These are phyloP conservation scores for Psophocarpus tetragonolobus DNA, from an alignment of 306 rosid genomes.

Conservation along the genomic window DNA sequence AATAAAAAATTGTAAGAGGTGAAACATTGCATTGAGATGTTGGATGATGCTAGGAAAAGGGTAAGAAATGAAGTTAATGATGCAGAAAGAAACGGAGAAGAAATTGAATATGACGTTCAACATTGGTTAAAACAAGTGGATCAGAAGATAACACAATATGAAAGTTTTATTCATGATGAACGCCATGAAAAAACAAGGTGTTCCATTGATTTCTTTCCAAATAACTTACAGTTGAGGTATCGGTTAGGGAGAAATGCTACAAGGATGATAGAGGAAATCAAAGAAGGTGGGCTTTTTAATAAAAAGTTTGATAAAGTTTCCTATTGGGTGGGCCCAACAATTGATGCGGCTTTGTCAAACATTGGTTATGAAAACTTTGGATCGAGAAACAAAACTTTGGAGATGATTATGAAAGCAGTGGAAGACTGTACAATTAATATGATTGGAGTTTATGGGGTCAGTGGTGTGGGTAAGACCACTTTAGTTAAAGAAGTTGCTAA, in stretches of 20 bases:
- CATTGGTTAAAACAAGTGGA: not conserved
- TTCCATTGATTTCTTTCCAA: not conserved
- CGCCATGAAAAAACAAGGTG: not conserved
- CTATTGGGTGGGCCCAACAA: not conserved
- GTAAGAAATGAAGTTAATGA: not conserved
- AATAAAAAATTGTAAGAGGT: not conserved
- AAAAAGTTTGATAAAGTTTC: not conserved
- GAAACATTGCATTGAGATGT: not conserved
- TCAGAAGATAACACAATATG: not conserved
- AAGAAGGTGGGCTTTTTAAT: not conserved
- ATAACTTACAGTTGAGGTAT: not conserved
- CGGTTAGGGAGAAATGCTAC: not conserved
- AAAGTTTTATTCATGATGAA: not conserved
- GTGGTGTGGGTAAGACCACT: constrained; percentile 32
- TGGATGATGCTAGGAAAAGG: not conserved
- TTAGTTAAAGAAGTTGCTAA: constrained; percentile 19
- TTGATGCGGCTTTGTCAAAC: not conserved
- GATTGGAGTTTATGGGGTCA: constrained; percentile 21
- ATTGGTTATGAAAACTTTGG: not conserved
- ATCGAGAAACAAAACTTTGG: not conserved
- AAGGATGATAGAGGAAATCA: not conserved
- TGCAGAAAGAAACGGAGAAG: not conserved
- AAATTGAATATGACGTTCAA: not conserved
- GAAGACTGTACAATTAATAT: constrained; percentile 23
- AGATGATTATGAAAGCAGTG: not conserved